These are phyloP conservation scores for Lepidium didymum DNA, from an alignment of 345 rosid species.

Conservation along the genomic window DNA sequence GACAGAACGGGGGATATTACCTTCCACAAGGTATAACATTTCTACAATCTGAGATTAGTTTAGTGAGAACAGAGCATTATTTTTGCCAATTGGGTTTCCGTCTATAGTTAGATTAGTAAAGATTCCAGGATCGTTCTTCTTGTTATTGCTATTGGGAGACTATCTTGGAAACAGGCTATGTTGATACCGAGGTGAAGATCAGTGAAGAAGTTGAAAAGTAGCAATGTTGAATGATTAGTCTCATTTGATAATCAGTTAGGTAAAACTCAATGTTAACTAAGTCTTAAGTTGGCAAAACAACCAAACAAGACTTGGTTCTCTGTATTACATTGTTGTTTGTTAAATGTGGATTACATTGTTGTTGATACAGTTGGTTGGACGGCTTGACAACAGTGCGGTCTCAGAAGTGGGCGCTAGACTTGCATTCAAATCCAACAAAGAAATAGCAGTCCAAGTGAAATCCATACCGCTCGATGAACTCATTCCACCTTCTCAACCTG, in stretches of 20 bases:
- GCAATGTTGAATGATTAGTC: neutral
- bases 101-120: neutral
- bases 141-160: neutral
- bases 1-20: slow-evolving; percentile 76
- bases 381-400: slow-evolving; percentile 94
- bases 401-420: slow-evolving; percentile 83
- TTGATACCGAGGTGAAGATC: neutral
- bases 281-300: neutral
- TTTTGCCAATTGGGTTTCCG: neutral
- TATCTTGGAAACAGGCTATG: neutral
- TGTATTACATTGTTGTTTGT: neutral
- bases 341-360: neutral
- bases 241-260: neutral
- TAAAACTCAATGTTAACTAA: neutral
- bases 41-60: neutral
- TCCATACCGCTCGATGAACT: slow-evolving; percentile 77
- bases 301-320: neutral
- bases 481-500: slow-evolving; percentile 47
- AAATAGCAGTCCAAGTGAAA: slow-evolving; percentile 79
- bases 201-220: neutral
- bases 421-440: slow-evolving; percentile 94
- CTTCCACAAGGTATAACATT: slow-evolving; percentile 61
- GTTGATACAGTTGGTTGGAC: slow-evolving; percentile 71
- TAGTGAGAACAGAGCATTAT: neutral
- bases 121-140: neutral